A percentile compares a stretch with the other conserved stretches of the same genome.
Evolutionary conservation across 306 rosid genomes (phyloP).

Genomic region (Potentilla sterilis): DNA sequence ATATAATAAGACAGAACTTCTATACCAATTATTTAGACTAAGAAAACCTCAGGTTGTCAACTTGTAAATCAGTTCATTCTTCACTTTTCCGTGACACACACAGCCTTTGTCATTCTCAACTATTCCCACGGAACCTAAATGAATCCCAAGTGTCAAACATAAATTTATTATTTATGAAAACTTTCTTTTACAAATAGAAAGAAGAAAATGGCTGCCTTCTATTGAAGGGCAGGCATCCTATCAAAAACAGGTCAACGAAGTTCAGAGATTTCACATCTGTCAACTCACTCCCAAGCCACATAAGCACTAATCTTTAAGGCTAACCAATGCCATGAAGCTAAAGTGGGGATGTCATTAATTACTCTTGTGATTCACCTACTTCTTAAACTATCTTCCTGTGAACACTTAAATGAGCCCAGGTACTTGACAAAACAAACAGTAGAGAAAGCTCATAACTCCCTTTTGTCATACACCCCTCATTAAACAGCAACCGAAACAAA

Average conservation of each 20-base stretch:
- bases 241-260: neutral
- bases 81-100: neutral
- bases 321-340: neutral
- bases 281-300: constrained; percentile 7
- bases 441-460: neutral
- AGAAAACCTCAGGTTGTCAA: neutral
- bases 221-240: constrained; percentile 3
- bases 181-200: neutral
- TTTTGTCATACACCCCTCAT: neutral
- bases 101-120: neutral
- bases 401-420: neutral
- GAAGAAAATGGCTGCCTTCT: neutral
- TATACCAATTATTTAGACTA: neutral
- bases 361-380: constrained; percentile 29
- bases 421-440: neutral
- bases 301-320: neutral
- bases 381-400: constrained; percentile 2
- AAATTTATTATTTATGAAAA: neutral
- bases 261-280: neutral
- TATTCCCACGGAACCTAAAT: neutral
- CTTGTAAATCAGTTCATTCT: neutral
- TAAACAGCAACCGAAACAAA: neutral
- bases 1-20: neutral
- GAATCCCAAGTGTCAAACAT: neutral
- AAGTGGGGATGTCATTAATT: constrained; percentile 32